Evolutionary conservation across 2,329 filamentous ascomycete genomes (phyloP).

Genomic region (Venturia carpophila): DNA sequence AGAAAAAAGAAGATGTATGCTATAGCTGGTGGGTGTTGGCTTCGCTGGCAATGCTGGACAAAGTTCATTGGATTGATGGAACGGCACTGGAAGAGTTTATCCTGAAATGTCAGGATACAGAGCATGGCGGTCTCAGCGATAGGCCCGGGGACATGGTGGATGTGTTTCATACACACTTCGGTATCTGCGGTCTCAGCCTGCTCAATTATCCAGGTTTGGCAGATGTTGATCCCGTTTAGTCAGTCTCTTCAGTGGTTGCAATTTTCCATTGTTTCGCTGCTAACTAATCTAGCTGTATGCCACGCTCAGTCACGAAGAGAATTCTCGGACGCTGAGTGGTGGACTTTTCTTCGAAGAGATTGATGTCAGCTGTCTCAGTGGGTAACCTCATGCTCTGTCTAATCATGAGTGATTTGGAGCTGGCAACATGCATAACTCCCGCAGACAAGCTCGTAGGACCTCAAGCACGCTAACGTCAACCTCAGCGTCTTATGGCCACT

Average conservation of each 20-base stretch:
- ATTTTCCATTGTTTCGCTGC: background rate
- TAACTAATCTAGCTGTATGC: conserved; percentile 31
- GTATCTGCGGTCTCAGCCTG: conserved; percentile 78
- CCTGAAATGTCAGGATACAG: conserved; percentile 67
- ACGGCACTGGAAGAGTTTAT: conserved; percentile 75
- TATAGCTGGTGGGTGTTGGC: conserved; percentile 99
- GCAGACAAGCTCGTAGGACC: background rate
- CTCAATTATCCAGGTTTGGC: conserved; percentile 63
- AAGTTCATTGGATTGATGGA: conserved; percentile 87
- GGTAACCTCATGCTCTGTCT: background rate
- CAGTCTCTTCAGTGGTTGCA: conserved; percentile 27
- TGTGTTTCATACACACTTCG: conserved; percentile 92
- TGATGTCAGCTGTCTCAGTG: background rate
- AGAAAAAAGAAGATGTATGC: conserved; percentile 94
- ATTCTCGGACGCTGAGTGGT: conserved; percentile 2
- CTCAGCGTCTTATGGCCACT: background rate
- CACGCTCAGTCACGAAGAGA: conserved; percentile 20
- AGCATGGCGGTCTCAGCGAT: conserved; percentile 80
- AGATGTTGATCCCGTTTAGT: conserved; percentile 83
- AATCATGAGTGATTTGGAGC: background rate
- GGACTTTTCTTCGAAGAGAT: background rate
- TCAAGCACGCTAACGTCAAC: background rate
- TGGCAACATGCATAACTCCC: background rate
- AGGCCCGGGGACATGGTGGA: conserved; percentile 91
- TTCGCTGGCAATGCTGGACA: conserved; percentile 80